These are phyloP conservation scores for Microthyrium microscopicum DNA, from an alignment of 2,329 filamentous ascomycete species.

Conservation along the genomic window DNA sequence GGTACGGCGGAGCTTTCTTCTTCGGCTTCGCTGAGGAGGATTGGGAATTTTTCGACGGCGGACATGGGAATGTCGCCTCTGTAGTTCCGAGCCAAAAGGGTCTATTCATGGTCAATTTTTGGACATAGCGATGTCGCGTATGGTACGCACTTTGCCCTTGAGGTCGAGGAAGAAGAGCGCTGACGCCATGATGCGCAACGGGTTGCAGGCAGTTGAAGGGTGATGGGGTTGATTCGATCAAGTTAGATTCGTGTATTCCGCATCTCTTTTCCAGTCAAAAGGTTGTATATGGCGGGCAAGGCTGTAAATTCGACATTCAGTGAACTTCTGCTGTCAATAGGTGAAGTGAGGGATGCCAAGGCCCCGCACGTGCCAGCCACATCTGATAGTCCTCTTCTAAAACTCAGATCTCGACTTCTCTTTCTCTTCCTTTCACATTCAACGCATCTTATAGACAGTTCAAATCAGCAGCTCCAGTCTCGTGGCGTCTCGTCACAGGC, in stretches of 20 bases:
- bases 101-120: slow-evolving; percentile 39
- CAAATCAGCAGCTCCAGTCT: slow-evolving; percentile 41
- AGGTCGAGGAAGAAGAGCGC: slow-evolving; percentile 97
- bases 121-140: slow-evolving; percentile 10
- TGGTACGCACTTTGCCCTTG: slow-evolving; percentile 78
- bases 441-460: slow-evolving; percentile 70
- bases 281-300: too few species aligned
- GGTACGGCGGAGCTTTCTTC: slow-evolving; percentile 96
- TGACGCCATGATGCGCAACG: slow-evolving; percentile 56
- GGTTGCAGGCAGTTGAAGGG: neutral
- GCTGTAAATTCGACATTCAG: too few species aligned
- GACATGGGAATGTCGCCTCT: slow-evolving; percentile 98
- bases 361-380: neutral
- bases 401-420: neutral
- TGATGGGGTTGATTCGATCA: neutral
- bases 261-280: too few species aligned
- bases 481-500: slow-evolving; percentile 34
- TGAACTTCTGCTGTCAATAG: neutral
- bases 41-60: slow-evolving; percentile 92
- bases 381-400: neutral
- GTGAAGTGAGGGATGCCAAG: neutral
- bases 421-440: slow-evolving; percentile 15
- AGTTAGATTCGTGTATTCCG: neutral
- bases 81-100: slow-evolving; percentile 95
- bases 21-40: slow-evolving; percentile 93